Evolutionary conservation across 352 stramenopile species (phyloP), one percentile per base, ranked within the genome.

Genomic region (Phytophthora brassicae): DNA sequence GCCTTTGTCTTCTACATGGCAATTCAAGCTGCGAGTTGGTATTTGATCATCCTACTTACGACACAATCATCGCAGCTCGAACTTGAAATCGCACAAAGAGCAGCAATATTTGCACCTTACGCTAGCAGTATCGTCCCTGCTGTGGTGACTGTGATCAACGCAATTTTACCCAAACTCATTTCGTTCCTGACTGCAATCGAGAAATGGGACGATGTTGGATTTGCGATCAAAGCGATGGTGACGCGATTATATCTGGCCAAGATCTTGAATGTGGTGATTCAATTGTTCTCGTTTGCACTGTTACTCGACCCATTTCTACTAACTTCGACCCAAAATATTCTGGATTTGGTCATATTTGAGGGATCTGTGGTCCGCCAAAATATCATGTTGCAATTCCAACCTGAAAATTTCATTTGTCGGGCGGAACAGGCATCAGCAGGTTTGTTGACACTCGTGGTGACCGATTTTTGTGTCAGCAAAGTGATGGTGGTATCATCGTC

Each of bases 181-280:
- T 84, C 75, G 7, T 39, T 86, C 4, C 57, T 94, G 4, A 92
- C 84, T 1, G 63, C 51, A 6, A 75, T 93, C 9, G 86, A 94
- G 63, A 80, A 77, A 47, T 94, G 83, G 83, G 86, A 94, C 48
- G 77, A 90, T 57, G 71, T 78, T 16, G 84, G 83, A 0, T 92
- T 93, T 63, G 69, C 78, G 14, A 92, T 92, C 67, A 92, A 94
- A 62, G 79, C 81, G 7, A 90, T 92, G 80, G 76, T 93, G 31
- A 91, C 77, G 22, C 79, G 84, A 1, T 47, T 94, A 38, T 94
- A 92, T 47, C 41, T 94, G 39, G 81, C 86, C n/a, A 92, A 94
- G 61, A 81, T 90, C 22, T 69, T 94, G 16, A 94, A 94, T 48
- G 81, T 90, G 1, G 36, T 92, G 14, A 91, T 94, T 44, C 86